These are phyloP conservation scores for Litchi chinensis DNA, from an alignment of 345 rosid genomes.

Conservation along the genomic window DNA sequence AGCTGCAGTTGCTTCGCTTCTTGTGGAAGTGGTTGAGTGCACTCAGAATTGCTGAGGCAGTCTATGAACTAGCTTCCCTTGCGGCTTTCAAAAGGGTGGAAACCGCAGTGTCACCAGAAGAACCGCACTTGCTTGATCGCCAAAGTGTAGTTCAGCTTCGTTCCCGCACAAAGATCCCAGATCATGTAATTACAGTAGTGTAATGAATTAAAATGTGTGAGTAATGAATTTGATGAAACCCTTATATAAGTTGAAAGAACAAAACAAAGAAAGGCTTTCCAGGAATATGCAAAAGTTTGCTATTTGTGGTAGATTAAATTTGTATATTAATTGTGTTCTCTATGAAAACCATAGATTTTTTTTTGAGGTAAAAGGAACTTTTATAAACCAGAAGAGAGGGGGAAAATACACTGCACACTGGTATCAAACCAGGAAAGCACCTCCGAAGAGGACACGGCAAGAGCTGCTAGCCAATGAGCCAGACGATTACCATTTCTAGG, in stretches of 20 bases:
- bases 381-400: too few relatives aligned
- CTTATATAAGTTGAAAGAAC: neutral
- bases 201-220: neutral
- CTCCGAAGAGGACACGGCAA: too few relatives aligned
- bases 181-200: neutral
- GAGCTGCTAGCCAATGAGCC: too few relatives aligned
- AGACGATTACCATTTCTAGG: too few relatives aligned
- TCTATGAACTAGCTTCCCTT: slow-evolving; percentile 30
- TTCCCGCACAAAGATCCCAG: too few relatives aligned
- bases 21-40: slow-evolving; percentile 35
- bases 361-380: too few relatives aligned
- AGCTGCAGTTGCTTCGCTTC: slow-evolving; percentile 34
- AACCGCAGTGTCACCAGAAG: neutral
- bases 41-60: slow-evolving; percentile 34
- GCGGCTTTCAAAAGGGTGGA: slow-evolving; percentile 29
- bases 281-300: neutral
- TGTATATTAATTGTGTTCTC: too few relatives aligned
- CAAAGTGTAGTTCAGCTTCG: neutral
- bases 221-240: neutral
- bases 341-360: too few relatives aligned
- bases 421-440: too few relatives aligned
- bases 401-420: too few relatives aligned
- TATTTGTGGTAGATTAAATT: too few relatives aligned
- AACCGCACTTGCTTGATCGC: neutral
- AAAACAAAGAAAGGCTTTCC: neutral